Base-by-base conservation (phyloP, 2,329 filamentous ascomycete genomes). In the Ramichloridium luteum region DNA sequence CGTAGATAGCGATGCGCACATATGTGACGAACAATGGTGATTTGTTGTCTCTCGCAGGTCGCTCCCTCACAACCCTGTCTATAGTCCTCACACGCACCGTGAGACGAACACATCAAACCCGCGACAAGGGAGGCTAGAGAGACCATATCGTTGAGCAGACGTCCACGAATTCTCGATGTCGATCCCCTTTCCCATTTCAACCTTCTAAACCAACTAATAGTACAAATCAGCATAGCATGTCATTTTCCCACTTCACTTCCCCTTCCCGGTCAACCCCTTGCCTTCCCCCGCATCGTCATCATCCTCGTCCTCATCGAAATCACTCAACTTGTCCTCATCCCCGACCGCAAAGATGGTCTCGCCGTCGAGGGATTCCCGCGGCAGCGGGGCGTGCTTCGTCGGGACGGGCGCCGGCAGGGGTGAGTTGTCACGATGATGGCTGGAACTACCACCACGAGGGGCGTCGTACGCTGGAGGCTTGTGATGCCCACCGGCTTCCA, bases 321-420 rank as follows among this genome's bases (percentile, higher is more conserved):
- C 81, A 11, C 79, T 84, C 66, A 85, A 88, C 52, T 78, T 83
- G 51, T 90, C 84, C 48, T 93, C 86, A 33, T 75, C 74, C 8
- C 85, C 88, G 8, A 96, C 82, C 1, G 88, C 88, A 49, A 96
- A 96, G 40, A 96, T 92, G 0, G 86, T 93, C 60, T 96, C 90
- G 8, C 85, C 85, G 40, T 96, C 86, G 18, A 81, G 60, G 30
- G 73, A 77, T 38, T 77, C 64, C 46, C 72, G 56, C 36, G 70
- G 64, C 28, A 68, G 61, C 14, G 61, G 45, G 42, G 50, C 57
- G 35, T 50, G 67, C 54, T 59, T 68, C 38, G 61, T 62, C 15
- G 61, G 57, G 36, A 60, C 60, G 10, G 65, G 64, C 16, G 70
- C 70, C 28, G 70, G 69, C 3, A 74, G 59, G 3, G 63, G 62